phyloP scores from a whole-genome alignment of 306 rosid species.

The Cicer arietinum region DNA sequence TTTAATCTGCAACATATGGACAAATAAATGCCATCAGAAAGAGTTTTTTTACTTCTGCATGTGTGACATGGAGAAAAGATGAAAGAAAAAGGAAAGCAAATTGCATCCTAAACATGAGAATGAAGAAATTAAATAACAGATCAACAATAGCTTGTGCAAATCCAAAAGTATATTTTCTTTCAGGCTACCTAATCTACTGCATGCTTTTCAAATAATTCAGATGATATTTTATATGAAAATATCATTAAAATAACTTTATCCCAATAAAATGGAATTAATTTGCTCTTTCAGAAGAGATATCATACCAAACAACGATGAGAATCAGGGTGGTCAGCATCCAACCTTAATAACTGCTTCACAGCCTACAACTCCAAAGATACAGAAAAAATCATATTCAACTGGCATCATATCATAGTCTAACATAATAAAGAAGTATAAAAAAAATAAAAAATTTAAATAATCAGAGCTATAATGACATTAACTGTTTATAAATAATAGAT shows the following conservation, averaged over 20 bases:
- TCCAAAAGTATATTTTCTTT: background rate
- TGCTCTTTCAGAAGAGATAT: conserved; percentile 8
- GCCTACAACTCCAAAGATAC: conserved; percentile 61
- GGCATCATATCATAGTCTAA: background rate
- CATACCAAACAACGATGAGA: conserved; percentile 92
- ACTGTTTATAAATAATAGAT: background rate
- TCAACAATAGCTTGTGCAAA: background rate
- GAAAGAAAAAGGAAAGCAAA: background rate
- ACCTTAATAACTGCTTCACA: conserved; percentile 84
- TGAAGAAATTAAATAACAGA: conserved; percentile 24
- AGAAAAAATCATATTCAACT: conserved; percentile 13
- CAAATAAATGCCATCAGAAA: conserved; percentile 42
- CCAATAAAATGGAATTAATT: conserved; percentile 31
- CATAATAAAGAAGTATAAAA: conserved; percentile 3
- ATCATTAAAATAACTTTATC: conserved; percentile 17
- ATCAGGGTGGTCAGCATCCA: conserved; percentile 94
- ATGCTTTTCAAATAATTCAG: background rate
- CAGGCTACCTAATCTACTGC: background rate
- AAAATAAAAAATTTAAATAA: conserved; percentile 27
- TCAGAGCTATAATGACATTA: background rate
- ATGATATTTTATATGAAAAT: background rate
- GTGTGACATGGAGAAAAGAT: conserved; percentile 5
- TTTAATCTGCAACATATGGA: conserved; percentile 67
- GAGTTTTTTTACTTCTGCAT: background rate
- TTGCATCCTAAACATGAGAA: conserved; percentile 19